Percentiles rank a stretch among this genome's conserved stretches.
phyloP scores from a whole-genome alignment of 805 yeast species.

The Torulaspora delbrueckii region DNA sequence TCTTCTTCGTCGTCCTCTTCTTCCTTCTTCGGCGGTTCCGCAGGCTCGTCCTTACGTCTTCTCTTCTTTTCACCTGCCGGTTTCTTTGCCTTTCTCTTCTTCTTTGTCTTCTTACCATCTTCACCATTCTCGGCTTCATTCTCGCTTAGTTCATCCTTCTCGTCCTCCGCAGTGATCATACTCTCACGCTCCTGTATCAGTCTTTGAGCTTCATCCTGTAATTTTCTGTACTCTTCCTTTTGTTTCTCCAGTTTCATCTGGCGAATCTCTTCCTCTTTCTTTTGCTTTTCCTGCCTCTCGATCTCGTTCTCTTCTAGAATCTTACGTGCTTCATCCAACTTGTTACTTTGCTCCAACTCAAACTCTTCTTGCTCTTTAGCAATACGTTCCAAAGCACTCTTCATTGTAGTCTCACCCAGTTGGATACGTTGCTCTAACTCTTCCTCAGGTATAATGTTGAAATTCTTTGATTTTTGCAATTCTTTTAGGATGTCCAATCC shows the following conservation, averaged over 20 bases:
- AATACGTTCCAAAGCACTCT: conserved; percentile 63
- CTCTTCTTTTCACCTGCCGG: conserved; percentile 27
- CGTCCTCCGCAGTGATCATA: conserved; percentile 41
- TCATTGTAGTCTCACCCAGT: conserved; percentile 72
- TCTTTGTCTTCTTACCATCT: conserved; percentile 29
- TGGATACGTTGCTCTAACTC: conserved; percentile 84
- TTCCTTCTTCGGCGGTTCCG: conserved; percentile 16
- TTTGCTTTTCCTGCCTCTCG: conserved; percentile 43
- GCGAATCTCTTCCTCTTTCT: conserved; percentile 46
- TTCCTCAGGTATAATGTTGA: conserved; percentile 72
- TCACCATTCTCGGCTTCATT: conserved; percentile 35
- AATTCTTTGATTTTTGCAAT: conserved; percentile 44
- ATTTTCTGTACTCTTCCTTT: conserved; percentile 43
- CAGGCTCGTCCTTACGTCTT: conserved; percentile 18
- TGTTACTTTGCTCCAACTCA: conserved; percentile 52
- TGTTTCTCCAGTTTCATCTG: conserved; percentile 47
- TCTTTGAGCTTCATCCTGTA: conserved; percentile 55
- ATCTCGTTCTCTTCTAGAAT: conserved; percentile 54
- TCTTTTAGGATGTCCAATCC: conserved; percentile 59
- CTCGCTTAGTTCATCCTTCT: conserved; percentile 37
- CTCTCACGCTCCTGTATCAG: conserved; percentile 52
- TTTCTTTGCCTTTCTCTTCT: conserved; percentile 33
- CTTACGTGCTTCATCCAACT: conserved; percentile 69
- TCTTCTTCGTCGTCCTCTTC: conserved; percentile 31
- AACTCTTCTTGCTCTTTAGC: conserved; percentile 67